These are phyloP conservation scores for Ceratobasidium sp. DNA, from an alignment of 1,284 basidiomycete species.

Conservation along the genomic window DNA sequence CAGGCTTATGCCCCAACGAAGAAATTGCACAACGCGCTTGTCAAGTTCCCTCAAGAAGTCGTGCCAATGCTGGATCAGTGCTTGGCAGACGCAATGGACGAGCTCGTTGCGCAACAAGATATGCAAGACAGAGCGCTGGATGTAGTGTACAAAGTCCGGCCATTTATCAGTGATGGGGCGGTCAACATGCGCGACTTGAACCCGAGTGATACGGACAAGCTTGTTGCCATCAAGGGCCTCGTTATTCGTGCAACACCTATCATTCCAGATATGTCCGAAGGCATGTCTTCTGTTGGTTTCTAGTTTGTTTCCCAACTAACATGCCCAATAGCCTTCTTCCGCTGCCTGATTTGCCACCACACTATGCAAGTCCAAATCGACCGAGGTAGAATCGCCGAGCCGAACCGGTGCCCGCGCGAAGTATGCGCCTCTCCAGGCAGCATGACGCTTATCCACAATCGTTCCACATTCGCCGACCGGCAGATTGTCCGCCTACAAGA, in stretches of 20 bases:
- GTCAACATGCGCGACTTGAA: constrained; percentile 93
- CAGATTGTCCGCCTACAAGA: constrained; percentile 96
- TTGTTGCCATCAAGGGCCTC: constrained; percentile 93
- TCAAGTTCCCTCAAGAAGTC: constrained; percentile 96
- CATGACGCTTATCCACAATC: constrained; percentile 96
- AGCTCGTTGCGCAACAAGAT: constrained; percentile 79
- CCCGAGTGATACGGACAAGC: constrained; percentile 93
- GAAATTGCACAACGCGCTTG: constrained; percentile 79
- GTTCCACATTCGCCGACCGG: constrained; percentile 93
- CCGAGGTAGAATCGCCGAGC: constrained; percentile 94
- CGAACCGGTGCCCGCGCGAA: constrained; percentile 88
- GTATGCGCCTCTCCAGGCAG: constrained; percentile 87
- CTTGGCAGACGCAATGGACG: constrained; percentile 88
- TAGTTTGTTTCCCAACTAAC: background rate
- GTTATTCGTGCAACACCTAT: constrained; percentile 97
- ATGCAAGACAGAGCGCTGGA: constrained; percentile 71
- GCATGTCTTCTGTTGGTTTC: constrained; percentile 50
- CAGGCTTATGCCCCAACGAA: constrained; percentile 85
- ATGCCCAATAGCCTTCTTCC: constrained; percentile 82
- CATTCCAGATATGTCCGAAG: constrained; percentile 94
- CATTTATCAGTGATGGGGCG: constrained; percentile 77
- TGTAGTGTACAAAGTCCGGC: constrained; percentile 87
- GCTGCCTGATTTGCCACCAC: constrained; percentile 94
- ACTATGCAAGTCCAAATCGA: constrained; percentile 96
- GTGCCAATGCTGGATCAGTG: constrained; percentile 97